Evolutionary conservation across 305 asterid species (phyloP), one percentile per base, ranked within the genome.

Genomic region (Nicotiana rustica): DNA sequence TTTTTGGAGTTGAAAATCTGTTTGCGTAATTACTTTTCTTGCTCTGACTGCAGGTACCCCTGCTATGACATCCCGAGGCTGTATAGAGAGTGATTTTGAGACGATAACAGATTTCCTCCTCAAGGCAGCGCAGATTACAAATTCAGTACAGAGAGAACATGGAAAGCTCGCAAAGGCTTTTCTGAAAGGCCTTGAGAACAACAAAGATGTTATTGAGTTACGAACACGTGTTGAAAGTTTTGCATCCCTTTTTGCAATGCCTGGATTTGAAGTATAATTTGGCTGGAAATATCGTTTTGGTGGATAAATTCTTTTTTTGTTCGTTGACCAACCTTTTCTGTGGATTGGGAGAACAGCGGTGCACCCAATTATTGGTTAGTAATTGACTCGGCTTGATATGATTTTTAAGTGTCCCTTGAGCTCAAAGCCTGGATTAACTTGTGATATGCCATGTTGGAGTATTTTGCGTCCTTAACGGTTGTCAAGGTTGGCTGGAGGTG

Each of bases 31-130:
- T 19, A 33, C 10, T 5, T 65, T 33, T 67, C 33, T 67, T 56
- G 35, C 17, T 81, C 19, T 2, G 59, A 61, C 56, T 18, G 41
- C 88, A 94, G 97, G 97, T 67, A 93, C 97, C 71, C 94, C 98
- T 82, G 97, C 98, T 81, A 93, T 93, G 97, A 94, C 98, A 36
- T 90, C 98, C 80, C 89, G 97, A 88, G 97, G 98, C 75, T 94
- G 97, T 86, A 70, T 89, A 10, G 98, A 93, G 92, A 79, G 84
- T 82, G 98, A 94, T 87, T 93, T 94, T 57, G 98, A 93, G 88
- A 86, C 78, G 21, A 91, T 94, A 33, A 94, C 97, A 9, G 97
- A 93, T 67, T 91, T 91, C 87, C 97, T 94, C 61, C 86, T 90
- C 65, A 87, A 88, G 88, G 98, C 97, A 67, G 95, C 89, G 9